Evolutionary conservation across 176 grass and related monocot species (phyloP).

Genomic region (Eleusine coracana): DNA sequence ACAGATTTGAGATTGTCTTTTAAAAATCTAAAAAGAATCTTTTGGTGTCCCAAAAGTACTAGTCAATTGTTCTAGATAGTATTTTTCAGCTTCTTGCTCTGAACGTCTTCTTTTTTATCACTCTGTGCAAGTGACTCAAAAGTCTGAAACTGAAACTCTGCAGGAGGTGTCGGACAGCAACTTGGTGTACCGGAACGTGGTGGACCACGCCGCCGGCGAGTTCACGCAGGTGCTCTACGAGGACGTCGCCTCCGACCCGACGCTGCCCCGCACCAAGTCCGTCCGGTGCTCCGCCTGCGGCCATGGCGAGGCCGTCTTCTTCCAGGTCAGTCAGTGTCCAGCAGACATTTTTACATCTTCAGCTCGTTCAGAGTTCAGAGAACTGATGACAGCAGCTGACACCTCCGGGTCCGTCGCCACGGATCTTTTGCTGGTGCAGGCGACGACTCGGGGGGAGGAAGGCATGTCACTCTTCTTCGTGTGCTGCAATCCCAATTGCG

Average conservation of each 20-base stretch:
- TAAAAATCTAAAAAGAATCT: neutral
- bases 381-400: neutral
- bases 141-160: neutral
- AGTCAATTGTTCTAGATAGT: no score
- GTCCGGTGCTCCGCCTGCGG: constrained; percentile 48
- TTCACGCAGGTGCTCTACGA: constrained; percentile 55
- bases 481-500: constrained; percentile 9
- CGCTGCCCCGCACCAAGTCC: constrained; percentile 51
- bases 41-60: no score
- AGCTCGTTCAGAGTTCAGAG: neutral
- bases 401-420: no score
- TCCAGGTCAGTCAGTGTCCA: constrained; percentile 51
- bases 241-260: constrained; percentile 57
- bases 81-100: no score
- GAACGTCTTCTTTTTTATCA: neutral
- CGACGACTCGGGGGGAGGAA: neutral
- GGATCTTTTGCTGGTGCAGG: neutral
- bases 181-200: constrained; percentile 64
- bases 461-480: constrained; percentile 17
- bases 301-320: constrained; percentile 63
- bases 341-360: neutral
- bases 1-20: neutral
- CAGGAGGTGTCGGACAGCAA: constrained; percentile 61
- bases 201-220: constrained; percentile 55
- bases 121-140: neutral